Evolutionary conservation across 305 asterid species (phyloP).

Genomic region (Ajuga reptans): DNA sequence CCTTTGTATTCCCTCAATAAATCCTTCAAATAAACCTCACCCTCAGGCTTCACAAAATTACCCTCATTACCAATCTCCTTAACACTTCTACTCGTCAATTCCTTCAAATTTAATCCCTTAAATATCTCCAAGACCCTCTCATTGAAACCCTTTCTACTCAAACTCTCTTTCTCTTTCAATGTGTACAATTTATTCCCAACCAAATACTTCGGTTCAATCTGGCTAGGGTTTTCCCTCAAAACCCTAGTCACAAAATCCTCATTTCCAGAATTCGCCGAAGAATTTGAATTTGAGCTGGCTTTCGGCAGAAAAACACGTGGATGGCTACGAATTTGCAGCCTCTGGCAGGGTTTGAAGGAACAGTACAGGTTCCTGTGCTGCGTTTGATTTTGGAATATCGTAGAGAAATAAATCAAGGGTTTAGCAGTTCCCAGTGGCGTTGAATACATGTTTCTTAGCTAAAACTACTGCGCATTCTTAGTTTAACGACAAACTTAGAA

Average conservation of each 20-base stretch:
- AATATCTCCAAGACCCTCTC: conserved; percentile 37
- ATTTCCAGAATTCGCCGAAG: conserved; percentile 30
- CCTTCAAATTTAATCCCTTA: conserved; percentile 55
- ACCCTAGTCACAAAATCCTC: conserved; percentile 87
- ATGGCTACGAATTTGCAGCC: conserved; percentile 25
- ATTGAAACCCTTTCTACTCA: conserved; percentile 38
- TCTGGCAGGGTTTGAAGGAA: conserved; percentile 22
- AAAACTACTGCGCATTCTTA: conserved; percentile 23
- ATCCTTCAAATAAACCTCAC: conserved; percentile 74
- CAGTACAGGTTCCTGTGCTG: conserved; percentile 18
- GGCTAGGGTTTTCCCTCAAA: conserved; percentile 87
- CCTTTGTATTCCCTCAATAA: conserved; percentile 86
- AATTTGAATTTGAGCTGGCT: conserved; percentile 35
- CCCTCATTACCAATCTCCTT: conserved; percentile 28
- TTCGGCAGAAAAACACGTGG: conserved; percentile 36
- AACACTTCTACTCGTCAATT: conserved; percentile 26
- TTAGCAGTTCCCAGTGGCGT: conserved; percentile 34
- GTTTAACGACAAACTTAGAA: conserved; percentile 9
- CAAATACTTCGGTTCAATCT: conserved; percentile 69
- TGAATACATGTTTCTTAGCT: conserved; percentile 35
- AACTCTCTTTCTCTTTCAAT: conserved; percentile 61
- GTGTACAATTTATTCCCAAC: conserved; percentile 71
- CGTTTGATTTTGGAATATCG: conserved; percentile 29
- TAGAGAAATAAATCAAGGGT: conserved; percentile 35
- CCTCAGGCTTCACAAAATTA: conserved; percentile 35